Conservation (phyloP, 495 filamentous ascomycete species). For the Jackrogersella multiformis region DNA sequence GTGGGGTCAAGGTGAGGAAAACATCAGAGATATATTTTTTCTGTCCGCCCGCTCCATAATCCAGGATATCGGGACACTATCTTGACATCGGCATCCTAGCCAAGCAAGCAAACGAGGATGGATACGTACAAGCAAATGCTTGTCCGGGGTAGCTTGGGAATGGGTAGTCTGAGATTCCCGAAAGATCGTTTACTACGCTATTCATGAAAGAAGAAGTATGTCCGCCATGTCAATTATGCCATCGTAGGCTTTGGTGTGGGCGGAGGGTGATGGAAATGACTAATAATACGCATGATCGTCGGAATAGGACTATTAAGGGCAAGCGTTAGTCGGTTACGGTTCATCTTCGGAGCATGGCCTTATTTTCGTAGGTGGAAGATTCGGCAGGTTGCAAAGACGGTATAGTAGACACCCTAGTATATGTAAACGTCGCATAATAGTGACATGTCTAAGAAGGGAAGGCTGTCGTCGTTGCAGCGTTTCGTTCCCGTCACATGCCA, state of each 20-base stretch:
- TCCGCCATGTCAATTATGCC: neutral
- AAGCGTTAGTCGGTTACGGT: slow-evolving; percentile 2
- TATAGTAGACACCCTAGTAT: neutral
- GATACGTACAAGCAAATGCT: slow-evolving; percentile 6
- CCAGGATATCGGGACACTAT: slow-evolving; percentile 6
- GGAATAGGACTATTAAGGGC: neutral
- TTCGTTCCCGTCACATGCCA: slow-evolving; percentile 2
- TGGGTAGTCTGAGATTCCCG: slow-evolving; percentile 5
- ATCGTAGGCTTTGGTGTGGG: neutral
- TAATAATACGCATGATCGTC: slow-evolving; percentile 7
- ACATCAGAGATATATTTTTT: slow-evolving; percentile 10
- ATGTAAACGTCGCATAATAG: neutral
- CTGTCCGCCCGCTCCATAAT: neutral
- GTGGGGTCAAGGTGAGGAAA: neutral
- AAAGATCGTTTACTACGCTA: slow-evolving; percentile 9
- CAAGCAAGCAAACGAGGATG: slow-evolving; percentile 10
- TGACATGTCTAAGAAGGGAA: slow-evolving; percentile 14
- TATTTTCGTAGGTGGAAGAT: slow-evolving; percentile 15
- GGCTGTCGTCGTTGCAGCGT: slow-evolving; percentile 13
- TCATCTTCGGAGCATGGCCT: slow-evolving; percentile 1
- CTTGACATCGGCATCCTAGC: neutral
- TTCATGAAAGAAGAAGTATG: slow-evolving; percentile 16
- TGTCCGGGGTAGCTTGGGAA: neutral
- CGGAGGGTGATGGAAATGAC: neutral
- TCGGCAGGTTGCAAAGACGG: neutral